Percentiles rank a stretch among this genome's conserved stretches.
Conservation (phyloP, 2,329 filamentous ascomycete species). For the Penicillium oxalicum region DNA sequence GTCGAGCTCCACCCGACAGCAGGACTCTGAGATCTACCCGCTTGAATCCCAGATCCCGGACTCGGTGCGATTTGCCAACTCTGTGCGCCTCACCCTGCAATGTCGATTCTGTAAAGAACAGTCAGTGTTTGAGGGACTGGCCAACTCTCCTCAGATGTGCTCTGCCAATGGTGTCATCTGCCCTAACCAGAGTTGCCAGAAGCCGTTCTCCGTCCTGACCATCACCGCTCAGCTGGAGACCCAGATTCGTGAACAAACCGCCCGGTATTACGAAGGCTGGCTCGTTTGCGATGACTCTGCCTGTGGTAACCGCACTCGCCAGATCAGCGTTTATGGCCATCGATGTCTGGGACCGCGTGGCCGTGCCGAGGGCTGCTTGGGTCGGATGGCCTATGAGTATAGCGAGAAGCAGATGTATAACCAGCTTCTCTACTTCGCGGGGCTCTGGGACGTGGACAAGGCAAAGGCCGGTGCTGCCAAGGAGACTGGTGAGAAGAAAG, state of each 20-base stretch:
- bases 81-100: slow-evolving; percentile 66
- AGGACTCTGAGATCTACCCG: slow-evolving; percentile 70
- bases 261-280: slow-evolving; percentile 88
- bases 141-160: slow-evolving; percentile 52
- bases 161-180: slow-evolving; percentile 72
- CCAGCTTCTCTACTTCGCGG: slow-evolving; percentile 81
- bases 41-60: slow-evolving; percentile 94
- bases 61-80: slow-evolving; percentile 78
- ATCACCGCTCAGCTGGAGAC: slow-evolving; percentile 82
- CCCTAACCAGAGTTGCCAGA: slow-evolving; percentile 55
- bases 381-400: slow-evolving; percentile 83
- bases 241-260: slow-evolving; percentile 70
- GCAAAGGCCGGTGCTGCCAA: slow-evolving; percentile 53
- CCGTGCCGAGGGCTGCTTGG: slow-evolving; percentile 74
- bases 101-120: slow-evolving; percentile 73
- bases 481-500: slow-evolving; percentile 51
- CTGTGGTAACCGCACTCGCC: slow-evolving; percentile 79
- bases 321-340: slow-evolving; percentile 88
- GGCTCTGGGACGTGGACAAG: slow-evolving; percentile 85
- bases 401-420: slow-evolving; percentile 89
- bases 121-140: slow-evolving; percentile 71
- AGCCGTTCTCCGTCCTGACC: slow-evolving; percentile 61
- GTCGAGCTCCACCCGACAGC: slow-evolving; percentile 47
- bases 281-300: slow-evolving; percentile 83
- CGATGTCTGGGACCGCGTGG: slow-evolving; percentile 84